Percentiles rank a stretch among this genome's conserved stretches.
phyloP scores from a whole-genome alignment of 805 yeast genomes.

The Teunomyces gatunensis region DNA sequence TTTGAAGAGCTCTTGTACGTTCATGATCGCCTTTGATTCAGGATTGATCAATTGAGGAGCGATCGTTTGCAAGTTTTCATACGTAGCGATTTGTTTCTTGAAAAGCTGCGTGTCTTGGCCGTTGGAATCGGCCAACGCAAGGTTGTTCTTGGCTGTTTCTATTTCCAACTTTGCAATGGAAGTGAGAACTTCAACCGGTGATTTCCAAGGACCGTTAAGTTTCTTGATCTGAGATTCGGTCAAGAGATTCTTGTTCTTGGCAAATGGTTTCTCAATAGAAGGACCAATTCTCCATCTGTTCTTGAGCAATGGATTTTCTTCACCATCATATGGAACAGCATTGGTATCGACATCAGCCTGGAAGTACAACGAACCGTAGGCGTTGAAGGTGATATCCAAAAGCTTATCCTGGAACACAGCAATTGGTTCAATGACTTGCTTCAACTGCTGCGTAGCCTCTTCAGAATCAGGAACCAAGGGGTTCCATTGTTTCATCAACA shows the following conservation, averaged over 20 bases:
- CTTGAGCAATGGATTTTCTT: conserved; percentile 48
- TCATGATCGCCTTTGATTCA: conserved; percentile 54
- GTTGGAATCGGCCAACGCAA: conserved; percentile 47
- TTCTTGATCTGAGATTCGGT: conserved; percentile 48
- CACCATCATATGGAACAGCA: conserved; percentile 58
- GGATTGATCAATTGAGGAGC: conserved; percentile 61
- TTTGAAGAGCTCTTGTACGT: conserved; percentile 57
- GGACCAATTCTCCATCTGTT: conserved; percentile 91
- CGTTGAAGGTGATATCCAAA: conserved; percentile 58
- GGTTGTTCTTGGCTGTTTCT: conserved; percentile 54
- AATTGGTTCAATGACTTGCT: conserved; percentile 67
- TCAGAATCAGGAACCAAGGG: conserved; percentile 68
- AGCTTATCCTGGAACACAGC: conserved; percentile 62
- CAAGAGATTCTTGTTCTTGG: conserved; percentile 62
- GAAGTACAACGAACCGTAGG: conserved; percentile 82
- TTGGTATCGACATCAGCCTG: conserved; percentile 59
- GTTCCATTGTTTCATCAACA: conserved; percentile 87
- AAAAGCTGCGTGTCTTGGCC: conserved; percentile 43
- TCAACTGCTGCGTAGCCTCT: conserved; percentile 47
- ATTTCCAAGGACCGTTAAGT: conserved; percentile 75
- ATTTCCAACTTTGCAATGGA: conserved; percentile 67
- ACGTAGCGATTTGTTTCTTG: conserved; percentile 55
- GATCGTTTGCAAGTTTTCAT: conserved; percentile 54
- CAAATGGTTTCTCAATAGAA: conserved; percentile 73
- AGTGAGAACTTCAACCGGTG: conserved; percentile 61